Conservation (phyloP, 257 asterid genomes). For the Nicotiana otophora region DNA sequence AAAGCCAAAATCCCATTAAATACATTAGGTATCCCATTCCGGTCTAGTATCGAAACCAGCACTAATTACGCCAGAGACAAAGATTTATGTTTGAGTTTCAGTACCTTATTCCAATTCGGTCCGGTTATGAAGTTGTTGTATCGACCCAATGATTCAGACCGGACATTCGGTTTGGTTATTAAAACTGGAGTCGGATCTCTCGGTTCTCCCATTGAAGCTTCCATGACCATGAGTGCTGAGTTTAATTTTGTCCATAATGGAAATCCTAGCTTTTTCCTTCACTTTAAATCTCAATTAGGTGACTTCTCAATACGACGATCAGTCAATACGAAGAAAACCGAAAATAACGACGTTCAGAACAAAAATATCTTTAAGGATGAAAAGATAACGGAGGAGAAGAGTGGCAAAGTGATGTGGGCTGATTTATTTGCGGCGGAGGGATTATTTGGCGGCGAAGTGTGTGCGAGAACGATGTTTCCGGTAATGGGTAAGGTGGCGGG, state of each 20-base stretch:
- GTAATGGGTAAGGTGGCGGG: neutral
- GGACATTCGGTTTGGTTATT: slow-evolving; percentile 3
- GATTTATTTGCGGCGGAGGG: neutral
- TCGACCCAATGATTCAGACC: neutral
- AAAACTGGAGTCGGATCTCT: neutral
- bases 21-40: neutral
- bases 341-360: neutral
- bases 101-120: neutral
- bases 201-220: neutral
- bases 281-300: neutral
- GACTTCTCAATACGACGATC: slow-evolving; percentile 1
- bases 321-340: neutral
- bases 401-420: neutral
- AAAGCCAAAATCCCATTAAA: slow-evolving; percentile 12
- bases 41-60: neutral
- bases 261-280: neutral
- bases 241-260: neutral
- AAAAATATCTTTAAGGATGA: neutral
- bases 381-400: neutral
- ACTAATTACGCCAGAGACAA: neutral
- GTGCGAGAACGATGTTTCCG: neutral
- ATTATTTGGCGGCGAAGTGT: neutral
- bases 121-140: neutral
- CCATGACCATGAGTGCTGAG: neutral
- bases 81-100: neutral